These are phyloP conservation scores for Trichosanthes cucumerina DNA, from an alignment of 306 rosid genomes.

Conservation along the genomic window DNA sequence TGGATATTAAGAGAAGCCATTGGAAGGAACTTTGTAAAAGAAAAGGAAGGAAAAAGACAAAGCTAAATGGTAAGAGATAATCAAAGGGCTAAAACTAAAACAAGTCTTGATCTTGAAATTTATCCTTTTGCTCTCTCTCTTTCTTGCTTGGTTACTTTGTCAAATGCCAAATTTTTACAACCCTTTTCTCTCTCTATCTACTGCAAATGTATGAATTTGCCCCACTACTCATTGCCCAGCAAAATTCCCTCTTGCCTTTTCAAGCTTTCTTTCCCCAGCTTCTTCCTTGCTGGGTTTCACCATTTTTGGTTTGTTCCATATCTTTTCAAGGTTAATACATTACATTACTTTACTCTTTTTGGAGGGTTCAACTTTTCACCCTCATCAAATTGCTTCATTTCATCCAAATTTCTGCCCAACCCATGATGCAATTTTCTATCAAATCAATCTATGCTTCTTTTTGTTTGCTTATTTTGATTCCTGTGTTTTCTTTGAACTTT, in stretches of 20 bases:
- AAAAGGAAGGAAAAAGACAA: neutral
- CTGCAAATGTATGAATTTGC: constrained; percentile 11
- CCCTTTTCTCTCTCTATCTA: neutral
- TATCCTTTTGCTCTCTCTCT: neutral
- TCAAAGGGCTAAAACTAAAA: neutral
- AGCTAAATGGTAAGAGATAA: neutral
- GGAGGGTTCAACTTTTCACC: neutral
- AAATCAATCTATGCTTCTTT: neutral
- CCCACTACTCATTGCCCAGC: constrained; percentile 9
- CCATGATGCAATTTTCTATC: neutral
- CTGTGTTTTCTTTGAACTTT: constrained; percentile 7
- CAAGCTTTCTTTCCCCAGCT: neutral
- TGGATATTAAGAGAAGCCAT: neutral
- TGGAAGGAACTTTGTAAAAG: neutral
- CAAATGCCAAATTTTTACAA: neutral
- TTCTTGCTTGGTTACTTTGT: neutral
- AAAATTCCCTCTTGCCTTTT: neutral
- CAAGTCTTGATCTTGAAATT: neutral
- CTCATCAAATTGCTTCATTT: neutral
- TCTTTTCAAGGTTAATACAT: neutral
- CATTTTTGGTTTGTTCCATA: constrained; percentile 3
- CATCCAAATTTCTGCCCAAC: neutral
- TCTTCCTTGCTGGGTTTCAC: constrained; percentile 4
- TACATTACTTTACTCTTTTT: neutral
- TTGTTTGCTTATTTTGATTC: neutral